A percentile compares a stretch with the other conserved stretches of the same genome.
Evolutionary conservation across 1,139 yeast species (phyloP).

Genomic region (Blastobotrys proliferans): DNA sequence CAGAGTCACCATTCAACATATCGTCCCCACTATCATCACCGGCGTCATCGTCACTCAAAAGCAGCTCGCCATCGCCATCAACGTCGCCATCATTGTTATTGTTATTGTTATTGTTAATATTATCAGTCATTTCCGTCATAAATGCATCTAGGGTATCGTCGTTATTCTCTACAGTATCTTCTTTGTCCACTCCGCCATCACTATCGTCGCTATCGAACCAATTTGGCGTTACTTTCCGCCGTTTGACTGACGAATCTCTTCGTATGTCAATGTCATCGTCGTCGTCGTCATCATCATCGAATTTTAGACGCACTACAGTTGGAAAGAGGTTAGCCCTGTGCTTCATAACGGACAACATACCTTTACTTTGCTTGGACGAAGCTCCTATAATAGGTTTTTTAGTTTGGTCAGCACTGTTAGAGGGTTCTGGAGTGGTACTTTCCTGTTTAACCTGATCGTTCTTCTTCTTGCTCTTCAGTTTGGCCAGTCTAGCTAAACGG

Average conservation of each 20-base stretch:
- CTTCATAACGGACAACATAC: constrained; percentile 1
- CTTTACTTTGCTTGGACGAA: neutral
- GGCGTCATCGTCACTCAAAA: constrained; percentile 28
- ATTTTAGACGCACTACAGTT: neutral
- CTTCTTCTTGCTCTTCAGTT: constrained; percentile 11
- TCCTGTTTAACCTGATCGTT: constrained; percentile 3
- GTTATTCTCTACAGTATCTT: neutral
- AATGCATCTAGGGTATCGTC: constrained; percentile 40
- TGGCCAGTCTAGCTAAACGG: constrained; percentile 1
- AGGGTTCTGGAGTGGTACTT: constrained; percentile 2
- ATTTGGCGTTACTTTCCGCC: constrained; percentile 6
- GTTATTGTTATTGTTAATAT: constrained; percentile 10
- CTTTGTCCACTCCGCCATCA: neutral
- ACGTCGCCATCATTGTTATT: constrained; percentile 14
- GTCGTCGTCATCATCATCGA: constrained; percentile 10
- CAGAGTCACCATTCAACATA: constrained; percentile 33
- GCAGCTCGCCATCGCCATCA: constrained; percentile 20
- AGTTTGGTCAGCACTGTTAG: neutral
- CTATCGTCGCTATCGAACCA: constrained; percentile 1
- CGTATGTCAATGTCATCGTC: constrained; percentile 1
- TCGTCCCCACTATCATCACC: constrained; percentile 24
- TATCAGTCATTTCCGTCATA: constrained; percentile 30
- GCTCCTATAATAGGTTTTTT: neutral
- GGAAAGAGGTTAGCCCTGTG: neutral
- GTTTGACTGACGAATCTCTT: constrained; percentile 1